phyloP scores from a whole-genome alignment of 1,284 basidiomycete genomes.

The Filobasidium uniguttulatum region DNA sequence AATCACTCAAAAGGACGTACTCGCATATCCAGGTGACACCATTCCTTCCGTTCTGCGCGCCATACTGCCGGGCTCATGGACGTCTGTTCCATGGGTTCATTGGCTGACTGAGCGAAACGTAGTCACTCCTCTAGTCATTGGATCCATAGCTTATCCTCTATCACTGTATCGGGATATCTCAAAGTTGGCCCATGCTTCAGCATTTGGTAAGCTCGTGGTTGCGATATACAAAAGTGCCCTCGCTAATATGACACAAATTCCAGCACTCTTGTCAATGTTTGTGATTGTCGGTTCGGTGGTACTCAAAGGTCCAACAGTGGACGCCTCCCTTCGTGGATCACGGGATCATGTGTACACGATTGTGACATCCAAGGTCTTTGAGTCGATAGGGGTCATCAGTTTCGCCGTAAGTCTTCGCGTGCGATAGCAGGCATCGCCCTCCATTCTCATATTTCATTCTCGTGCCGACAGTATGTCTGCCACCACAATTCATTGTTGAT shows the following conservation, averaged over 20 bases:
- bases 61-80: slow-evolving; percentile 58
- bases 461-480: slow-evolving; percentile 47
- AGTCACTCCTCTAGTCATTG: slow-evolving; percentile 69
- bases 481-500: slow-evolving; percentile 89
- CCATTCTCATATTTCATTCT: not conserved
- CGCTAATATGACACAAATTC: not conserved
- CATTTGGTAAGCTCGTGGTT: slow-evolving; percentile 42
- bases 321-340: slow-evolving; percentile 57
- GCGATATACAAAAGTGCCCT: not conserved
- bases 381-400: slow-evolving; percentile 87
- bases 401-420: slow-evolving; percentile 48
- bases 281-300: slow-evolving; percentile 84
- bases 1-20: not conserved
- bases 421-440: not conserved
- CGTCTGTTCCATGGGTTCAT: slow-evolving; percentile 53
- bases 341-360: slow-evolving; percentile 51
- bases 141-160: slow-evolving; percentile 82
- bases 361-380: slow-evolving; percentile 63
- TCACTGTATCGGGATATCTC: slow-evolving; percentile 95
- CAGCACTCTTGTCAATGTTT: slow-evolving; percentile 76
- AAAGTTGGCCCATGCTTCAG: slow-evolving; percentile 84
- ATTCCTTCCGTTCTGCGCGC: slow-evolving; percentile 86
- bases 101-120: slow-evolving; percentile 76
- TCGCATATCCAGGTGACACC: slow-evolving; percentile 59
- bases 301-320: slow-evolving; percentile 69